Evolutionary conservation across 129 eudicot genomes (phyloP).

Genomic region (Arctium lappa): DNA sequence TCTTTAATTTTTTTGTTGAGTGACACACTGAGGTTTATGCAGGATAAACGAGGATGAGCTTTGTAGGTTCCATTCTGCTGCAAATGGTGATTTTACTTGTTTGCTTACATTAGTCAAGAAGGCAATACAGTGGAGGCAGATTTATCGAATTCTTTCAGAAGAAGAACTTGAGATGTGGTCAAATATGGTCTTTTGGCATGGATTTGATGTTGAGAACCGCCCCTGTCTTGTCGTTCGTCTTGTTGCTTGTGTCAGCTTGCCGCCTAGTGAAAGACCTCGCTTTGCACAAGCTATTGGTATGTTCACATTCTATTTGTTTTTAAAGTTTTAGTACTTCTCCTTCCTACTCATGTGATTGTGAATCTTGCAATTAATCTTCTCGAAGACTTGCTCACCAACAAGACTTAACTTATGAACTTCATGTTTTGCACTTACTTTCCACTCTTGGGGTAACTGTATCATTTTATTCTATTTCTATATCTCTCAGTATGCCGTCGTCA

Average conservation of each 20-base stretch:
- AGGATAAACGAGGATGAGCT: constrained; percentile 76
- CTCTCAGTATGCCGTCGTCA: background rate
- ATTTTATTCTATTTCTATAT: background rate
- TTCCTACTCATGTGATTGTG: background rate
- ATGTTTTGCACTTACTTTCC: background rate
- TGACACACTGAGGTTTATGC: constrained; percentile 49
- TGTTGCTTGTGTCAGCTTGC: constrained; percentile 76
- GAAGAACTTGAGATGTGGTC: constrained; percentile 88
- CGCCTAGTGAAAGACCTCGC: constrained; percentile 77
- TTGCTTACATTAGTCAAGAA: constrained; percentile 70
- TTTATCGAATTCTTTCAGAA: constrained; percentile 63
- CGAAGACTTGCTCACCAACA: background rate
- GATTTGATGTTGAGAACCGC: constrained; percentile 57
- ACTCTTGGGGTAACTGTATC: background rate
- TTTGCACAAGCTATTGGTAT: constrained; percentile 90
- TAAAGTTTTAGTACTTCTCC: background rate
- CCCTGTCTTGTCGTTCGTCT: constrained; percentile 92
- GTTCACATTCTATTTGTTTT: constrained; percentile 5
- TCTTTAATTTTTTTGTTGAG: background rate
- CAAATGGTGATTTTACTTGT: constrained; percentile 70
- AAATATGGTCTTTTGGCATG: constrained; percentile 90
- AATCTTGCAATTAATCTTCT: background rate
- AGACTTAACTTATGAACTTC: background rate
- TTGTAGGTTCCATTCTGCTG: constrained; percentile 65
- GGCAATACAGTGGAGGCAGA: constrained; percentile 87